Base-by-base conservation (phyloP, 768 basidiomycete species). In the Tubosaeta brunneosetosa region DNA sequence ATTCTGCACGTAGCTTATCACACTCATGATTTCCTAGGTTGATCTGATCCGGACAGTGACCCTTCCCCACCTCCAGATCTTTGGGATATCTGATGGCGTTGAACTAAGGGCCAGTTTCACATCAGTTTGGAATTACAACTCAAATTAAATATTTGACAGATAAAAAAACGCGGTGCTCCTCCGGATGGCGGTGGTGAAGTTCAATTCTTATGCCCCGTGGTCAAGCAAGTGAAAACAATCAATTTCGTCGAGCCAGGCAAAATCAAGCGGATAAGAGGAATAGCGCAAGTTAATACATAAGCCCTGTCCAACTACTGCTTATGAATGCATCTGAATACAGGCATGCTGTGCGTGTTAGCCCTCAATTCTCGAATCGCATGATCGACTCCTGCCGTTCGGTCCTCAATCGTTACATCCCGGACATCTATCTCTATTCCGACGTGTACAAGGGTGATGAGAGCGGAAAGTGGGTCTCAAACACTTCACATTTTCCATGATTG, bases 401-500 rank as follows among this genome's bases (percentile, higher is more conserved):
- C 22, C 76, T 99, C 41, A 98, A 97, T 67, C 88, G 94, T 4
- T 97, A 90, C 68, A 97, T 98, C 53, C 95, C 97, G 34, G 97
- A 99, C 66, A 94, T 97, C 27, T 97, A 98, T 71, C 82, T 99
- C 36, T 95, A 97, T 68, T 95, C 97, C 4, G 97, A 99, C 58
- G 94, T 97, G 22, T 98, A 97, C 73, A 95, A 97, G 67, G 94
- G 94, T 7, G 90, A 91, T 16, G 97, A 98, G 56, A 94, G 92
- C 59, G 95, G 95, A 69, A 97, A 93, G 94, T 94, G 60, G 56
- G 93, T 73, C 0, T 25, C 12, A 36, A 13, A 27, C 12, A 33
- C 47, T n/a, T 36, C 37, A 33, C 34, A 29, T 26, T 36, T 45
- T 27, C 32, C 19, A 12, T 44, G 14, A 47, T 46, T 50, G 26